phyloP scores from a whole-genome alignment of 768 basidiomycete genomes.

The Coprinellus micaceus region DNA sequence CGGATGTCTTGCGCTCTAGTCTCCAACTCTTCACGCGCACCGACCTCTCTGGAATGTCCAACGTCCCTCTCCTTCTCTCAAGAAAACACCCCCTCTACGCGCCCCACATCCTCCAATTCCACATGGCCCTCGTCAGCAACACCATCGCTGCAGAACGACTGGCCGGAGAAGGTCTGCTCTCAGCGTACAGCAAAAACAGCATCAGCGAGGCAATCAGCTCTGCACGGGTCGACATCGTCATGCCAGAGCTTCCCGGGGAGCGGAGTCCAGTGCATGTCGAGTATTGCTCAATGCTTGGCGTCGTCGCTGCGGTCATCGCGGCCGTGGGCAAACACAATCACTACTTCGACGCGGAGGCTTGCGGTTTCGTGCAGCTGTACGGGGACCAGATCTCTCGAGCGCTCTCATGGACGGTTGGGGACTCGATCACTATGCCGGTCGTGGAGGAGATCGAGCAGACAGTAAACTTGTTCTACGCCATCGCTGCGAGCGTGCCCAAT shows the following conservation, averaged over 20 bases:
- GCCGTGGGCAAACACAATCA: constrained; percentile 63
- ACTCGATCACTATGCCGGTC: constrained; percentile 69
- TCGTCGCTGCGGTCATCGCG: constrained; percentile 68
- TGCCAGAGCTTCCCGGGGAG: constrained; percentile 70
- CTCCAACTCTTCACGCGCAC: constrained; percentile 67
- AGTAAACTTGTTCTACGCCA: constrained; percentile 71
- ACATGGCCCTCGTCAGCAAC: constrained; percentile 77
- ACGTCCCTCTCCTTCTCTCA: constrained; percentile 56
- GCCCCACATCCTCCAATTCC: constrained; percentile 78
- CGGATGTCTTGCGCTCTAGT: constrained; percentile 71
- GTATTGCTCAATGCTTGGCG: constrained; percentile 82
- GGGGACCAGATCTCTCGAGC: constrained; percentile 75
- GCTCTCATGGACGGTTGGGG: constrained; percentile 79
- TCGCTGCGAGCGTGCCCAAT: constrained; percentile 55
- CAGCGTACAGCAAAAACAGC: constrained; percentile 80
- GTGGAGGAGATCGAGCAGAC: constrained; percentile 83
- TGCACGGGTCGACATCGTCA: constrained; percentile 62
- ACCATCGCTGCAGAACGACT: constrained; percentile 79
- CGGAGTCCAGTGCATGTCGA: constrained; percentile 75
- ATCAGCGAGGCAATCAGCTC: constrained; percentile 74
- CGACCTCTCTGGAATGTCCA: constrained; percentile 68
- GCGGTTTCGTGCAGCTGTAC: constrained; percentile 82
- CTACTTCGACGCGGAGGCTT: constrained; percentile 81
- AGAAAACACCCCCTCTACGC: constrained; percentile 69
- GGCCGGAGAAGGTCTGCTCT: constrained; percentile 76